These are phyloP conservation scores for Waltergamsia citrina DNA, from an alignment of 2,329 filamentous ascomycete genomes.

Conservation along the genomic window DNA sequence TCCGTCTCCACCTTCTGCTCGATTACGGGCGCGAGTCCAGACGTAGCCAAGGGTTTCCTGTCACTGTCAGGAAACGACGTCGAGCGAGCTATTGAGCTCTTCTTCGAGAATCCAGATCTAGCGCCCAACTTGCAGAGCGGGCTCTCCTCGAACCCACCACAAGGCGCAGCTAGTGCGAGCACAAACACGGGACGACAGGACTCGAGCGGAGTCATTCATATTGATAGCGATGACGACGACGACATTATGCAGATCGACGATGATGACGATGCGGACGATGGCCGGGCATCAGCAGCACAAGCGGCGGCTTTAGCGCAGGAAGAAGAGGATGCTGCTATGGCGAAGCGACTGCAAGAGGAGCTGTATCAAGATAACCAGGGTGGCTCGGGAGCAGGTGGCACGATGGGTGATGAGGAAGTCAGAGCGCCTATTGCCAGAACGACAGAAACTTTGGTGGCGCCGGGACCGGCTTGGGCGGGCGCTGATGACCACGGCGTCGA, in stretches of 20 bases:
- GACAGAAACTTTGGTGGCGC: conserved; percentile 83
- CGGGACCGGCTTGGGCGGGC: conserved; percentile 35
- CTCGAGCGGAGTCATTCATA: conserved; percentile 45
- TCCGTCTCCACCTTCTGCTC: conserved; percentile 68
- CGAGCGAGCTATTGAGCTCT: conserved; percentile 80
- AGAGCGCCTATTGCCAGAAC: conserved; percentile 86
- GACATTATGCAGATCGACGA: conserved; percentile 29
- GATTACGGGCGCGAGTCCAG: conserved; percentile 67
- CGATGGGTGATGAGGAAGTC: conserved; percentile 47
- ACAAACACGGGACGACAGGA: conserved; percentile 21
- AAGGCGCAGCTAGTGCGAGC: conserved; percentile 17
- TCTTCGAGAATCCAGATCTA: conserved; percentile 78
- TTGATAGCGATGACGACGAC: conserved; percentile 65
- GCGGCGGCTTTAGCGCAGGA: conserved; percentile 43
- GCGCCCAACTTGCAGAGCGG: conserved; percentile 21
- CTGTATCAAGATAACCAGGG: conserved; percentile 51
- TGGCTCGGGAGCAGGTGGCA: conserved; percentile 5
- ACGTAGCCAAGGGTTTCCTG: conserved; percentile 74
- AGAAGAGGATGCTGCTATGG: conserved; percentile 91
- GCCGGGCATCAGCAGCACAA: conserved; percentile 28
- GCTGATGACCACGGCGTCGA: conserved; percentile 47
- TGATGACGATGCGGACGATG: conserved; percentile 26
- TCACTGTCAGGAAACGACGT: conserved; percentile 76
- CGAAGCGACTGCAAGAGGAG: conserved; percentile 83
- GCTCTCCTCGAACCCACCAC: conserved; percentile 17